Evolutionary conservation across 2,329 filamentous ascomycete genomes (phyloP).

Genomic region (Fusarium sororula): DNA sequence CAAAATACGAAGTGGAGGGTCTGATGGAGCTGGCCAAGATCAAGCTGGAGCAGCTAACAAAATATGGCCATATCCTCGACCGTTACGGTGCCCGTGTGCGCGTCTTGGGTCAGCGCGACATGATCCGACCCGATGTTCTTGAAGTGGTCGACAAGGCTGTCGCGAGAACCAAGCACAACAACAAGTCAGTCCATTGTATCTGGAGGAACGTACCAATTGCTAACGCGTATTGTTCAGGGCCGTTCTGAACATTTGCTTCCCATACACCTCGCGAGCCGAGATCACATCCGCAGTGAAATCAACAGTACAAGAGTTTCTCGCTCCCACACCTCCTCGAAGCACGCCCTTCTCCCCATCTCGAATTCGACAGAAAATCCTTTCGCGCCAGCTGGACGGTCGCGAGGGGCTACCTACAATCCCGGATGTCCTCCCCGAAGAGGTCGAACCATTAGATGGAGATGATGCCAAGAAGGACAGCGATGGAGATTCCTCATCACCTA

Average conservation of each 20-base stretch:
- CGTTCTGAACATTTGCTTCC: conserved; percentile 92
- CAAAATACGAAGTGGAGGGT: conserved; percentile 94
- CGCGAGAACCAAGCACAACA: conserved; percentile 87
- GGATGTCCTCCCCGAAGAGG: conserved; percentile 56
- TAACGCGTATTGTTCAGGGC: conserved; percentile 50
- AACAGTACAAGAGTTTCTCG: conserved; percentile 87
- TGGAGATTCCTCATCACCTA: conserved; percentile 69
- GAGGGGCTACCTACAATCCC: conserved; percentile 61
- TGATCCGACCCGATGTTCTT: conserved; percentile 87
- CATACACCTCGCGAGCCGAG: conserved; percentile 94
- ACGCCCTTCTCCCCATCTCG: conserved; percentile 87
- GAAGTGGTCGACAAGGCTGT: conserved; percentile 88
- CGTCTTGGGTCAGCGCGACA: conserved; percentile 82
- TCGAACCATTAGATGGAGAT: conserved; percentile 55
- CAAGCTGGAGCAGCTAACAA: conserved; percentile 88
- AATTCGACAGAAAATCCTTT: conserved; percentile 86
- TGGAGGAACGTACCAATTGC: not conserved
- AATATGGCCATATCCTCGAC: conserved; percentile 92
- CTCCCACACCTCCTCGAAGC: conserved; percentile 70
- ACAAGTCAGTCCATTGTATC: conserved; percentile 62
- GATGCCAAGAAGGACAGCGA: conserved; percentile 55
- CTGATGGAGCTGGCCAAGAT: conserved; percentile 98
- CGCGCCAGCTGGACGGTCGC: conserved; percentile 64
- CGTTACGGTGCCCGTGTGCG: conserved; percentile 89
- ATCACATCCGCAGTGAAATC: conserved; percentile 89